These are phyloP conservation scores for Penicillium crustosum DNA, from an alignment of 2,329 filamentous ascomycete genomes.

Conservation along the genomic window DNA sequence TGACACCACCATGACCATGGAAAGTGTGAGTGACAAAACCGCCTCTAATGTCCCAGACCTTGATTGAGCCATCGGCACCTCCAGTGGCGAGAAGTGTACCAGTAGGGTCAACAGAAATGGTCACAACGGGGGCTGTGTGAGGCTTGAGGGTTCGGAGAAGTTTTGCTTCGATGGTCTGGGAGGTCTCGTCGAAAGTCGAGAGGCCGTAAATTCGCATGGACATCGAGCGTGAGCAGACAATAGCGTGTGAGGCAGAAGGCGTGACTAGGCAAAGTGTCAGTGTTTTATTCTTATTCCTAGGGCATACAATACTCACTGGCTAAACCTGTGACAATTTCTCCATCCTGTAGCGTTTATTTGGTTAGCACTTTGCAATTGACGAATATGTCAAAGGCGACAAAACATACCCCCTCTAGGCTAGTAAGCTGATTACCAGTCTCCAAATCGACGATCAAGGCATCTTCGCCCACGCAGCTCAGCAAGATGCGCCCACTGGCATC, in stretches of 20 bases:
- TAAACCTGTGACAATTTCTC: conserved; percentile 51
- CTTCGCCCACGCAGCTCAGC: conserved; percentile 86
- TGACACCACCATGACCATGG: conserved; percentile 84
- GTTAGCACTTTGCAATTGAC: conserved; percentile 17
- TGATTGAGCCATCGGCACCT: conserved; percentile 87
- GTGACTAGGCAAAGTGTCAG: conserved; percentile 60
- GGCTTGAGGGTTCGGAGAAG: conserved; percentile 82
- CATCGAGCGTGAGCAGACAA: conserved; percentile 90
- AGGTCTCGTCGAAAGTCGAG: conserved; percentile 55
- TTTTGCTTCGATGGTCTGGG: conserved; percentile 61
- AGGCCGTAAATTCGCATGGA: conserved; percentile 91
- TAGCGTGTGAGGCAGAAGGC: conserved; percentile 80
- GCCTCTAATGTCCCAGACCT: conserved; percentile 91
- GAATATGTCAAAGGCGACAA: conserved; percentile 19
- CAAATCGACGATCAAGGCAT: conserved; percentile 83
- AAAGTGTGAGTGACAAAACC: conserved; percentile 95
- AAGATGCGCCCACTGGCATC: conserved; percentile 79
- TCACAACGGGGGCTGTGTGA: conserved; percentile 84
- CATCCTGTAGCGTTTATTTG: conserved; percentile 57
- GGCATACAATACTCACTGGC: conserved; percentile 36
- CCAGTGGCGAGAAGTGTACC: conserved; percentile 90
- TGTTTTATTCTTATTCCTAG: not conserved
- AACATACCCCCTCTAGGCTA: conserved; percentile 78
- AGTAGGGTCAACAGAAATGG: conserved; percentile 79
- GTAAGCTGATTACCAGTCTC: conserved; percentile 78